Base-by-base conservation (phyloP, 2,329 filamentous ascomycete genomes). In the Pseudogymnoascus sp. region DNA sequence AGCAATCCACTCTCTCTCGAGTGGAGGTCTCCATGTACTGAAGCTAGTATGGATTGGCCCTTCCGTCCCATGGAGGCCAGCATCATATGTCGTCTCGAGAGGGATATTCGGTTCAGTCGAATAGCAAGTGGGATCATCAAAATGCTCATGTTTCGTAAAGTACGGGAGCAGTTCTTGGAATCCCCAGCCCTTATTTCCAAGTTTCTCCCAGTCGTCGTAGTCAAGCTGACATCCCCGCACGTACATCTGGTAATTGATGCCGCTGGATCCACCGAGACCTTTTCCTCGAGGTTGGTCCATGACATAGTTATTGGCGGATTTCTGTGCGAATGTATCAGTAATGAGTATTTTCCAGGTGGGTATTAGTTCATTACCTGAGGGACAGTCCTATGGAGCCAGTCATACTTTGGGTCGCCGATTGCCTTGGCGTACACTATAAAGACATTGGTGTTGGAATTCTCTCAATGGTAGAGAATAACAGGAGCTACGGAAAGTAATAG, bases 101-200 rank as follows among this genome's bases (percentile, higher is more conserved):
- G 61, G 61, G 5, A 63, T 61, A 21, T 61, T 30, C 23, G 59
- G 63, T 5, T 62, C 60, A 5, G 38, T 66, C 8, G 55, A 19
- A 28, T 62, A 60, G 12, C 15, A 10, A 59, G 23, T 55, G 57
- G n/a, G 37, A 13, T 62, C 30, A 55, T 63, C 61, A 7, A 67
- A 62, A 18, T 61, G 62, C 39, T 67, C 62, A 35, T 61, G 72
- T 63, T 76, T 77, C 19, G 68, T 69, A 60, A 77, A 72, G 59
- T 77, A 78, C 2, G 73, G 75, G 2, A 71, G 66, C n/a, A 79
- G 66, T n/a, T 65, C 65, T 15, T 73, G 64, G 66, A 71, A 75
- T n/a, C 68, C 69, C 76, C 75, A 79, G 9, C 74, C 74, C 1
- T 67, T 61, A 37, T 76, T 77, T 0, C 75, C 75, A 7, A 77